Evolutionary conservation across 306 rosid species (phyloP).

Genomic region (Luffa aegyptiaca): DNA sequence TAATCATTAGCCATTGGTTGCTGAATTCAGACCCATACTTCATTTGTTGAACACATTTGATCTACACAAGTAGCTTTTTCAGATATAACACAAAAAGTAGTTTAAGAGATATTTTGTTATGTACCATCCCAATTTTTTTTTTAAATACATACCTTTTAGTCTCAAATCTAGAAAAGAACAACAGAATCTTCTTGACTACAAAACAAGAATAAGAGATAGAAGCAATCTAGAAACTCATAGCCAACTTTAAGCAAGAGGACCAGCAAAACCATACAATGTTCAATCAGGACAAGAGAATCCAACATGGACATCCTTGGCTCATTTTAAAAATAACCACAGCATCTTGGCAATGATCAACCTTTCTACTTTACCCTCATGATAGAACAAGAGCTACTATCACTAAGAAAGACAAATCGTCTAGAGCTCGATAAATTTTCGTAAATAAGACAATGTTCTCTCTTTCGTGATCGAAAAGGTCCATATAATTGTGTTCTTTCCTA

Average conservation of each 20-base stretch:
- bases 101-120: not conserved
- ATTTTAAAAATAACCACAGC: not conserved
- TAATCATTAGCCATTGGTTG: not conserved
- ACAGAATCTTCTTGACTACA: not conserved
- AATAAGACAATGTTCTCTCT: not conserved
- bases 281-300: not conserved
- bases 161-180: not conserved
- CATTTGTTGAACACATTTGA: not conserved
- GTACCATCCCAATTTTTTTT: not conserved
- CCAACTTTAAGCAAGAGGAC: not conserved
- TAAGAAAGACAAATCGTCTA: not conserved
- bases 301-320: conserved; percentile 4
- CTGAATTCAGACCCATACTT: not conserved
- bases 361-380: not conserved
- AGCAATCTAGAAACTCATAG: not conserved
- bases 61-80: not conserved
- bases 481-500: not conserved
- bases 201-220: conserved; percentile 1
- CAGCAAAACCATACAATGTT: not conserved
- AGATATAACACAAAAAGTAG: not conserved
- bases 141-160: not conserved
- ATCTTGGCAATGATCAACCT: not conserved
- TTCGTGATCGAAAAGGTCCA: not conserved
- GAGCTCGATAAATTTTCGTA: not conserved
- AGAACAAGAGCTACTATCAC: not conserved